Conservation (phyloP, 768 basidiomycete genomes). For the Xerocomellus chrysenteron region DNA sequence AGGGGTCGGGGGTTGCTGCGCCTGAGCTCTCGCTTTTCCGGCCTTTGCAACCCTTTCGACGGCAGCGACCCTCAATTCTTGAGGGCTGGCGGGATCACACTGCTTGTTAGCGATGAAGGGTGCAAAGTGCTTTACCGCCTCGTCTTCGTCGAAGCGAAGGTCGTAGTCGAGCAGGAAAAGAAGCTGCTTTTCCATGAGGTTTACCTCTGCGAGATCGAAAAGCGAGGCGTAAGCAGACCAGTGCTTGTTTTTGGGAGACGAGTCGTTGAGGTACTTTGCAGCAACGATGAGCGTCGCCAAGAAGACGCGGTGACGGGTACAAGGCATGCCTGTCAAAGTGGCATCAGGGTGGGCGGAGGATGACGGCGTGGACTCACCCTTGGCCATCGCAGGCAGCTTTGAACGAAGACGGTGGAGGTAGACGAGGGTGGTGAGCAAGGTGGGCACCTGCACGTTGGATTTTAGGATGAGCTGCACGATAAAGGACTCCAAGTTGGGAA, state of each 20-base stretch:
- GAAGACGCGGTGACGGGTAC: constrained; percentile 94
- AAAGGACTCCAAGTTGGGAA: constrained; percentile 79
- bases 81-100: constrained; percentile 25
- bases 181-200: constrained; percentile 97
- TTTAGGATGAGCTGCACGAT: constrained; percentile 76
- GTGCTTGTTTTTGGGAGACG: constrained; percentile 92
- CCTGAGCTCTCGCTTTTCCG: constrained; percentile 50
- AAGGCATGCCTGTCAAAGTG: constrained; percentile 60
- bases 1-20: constrained; percentile 43
- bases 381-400: constrained; percentile 80
- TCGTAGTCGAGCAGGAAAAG: constrained; percentile 91
- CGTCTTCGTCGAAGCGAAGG: constrained; percentile 83
- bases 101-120: constrained; percentile 53
- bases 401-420: constrained; percentile 85
- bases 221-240: constrained; percentile 80
- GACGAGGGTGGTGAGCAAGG: constrained; percentile 85
- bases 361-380: constrained; percentile 53
- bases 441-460: constrained; percentile 88
- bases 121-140: constrained; percentile 68
- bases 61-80: constrained; percentile 50
- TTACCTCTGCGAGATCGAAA: constrained; percentile 80
- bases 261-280: constrained; percentile 96
- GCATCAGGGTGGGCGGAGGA: constrained; percentile 8
- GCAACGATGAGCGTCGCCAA: constrained; percentile 94
- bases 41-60: constrained; percentile 56